Conservation (phyloP, 2,329 filamentous ascomycete species). For the Venturiaceae sp. region DNA sequence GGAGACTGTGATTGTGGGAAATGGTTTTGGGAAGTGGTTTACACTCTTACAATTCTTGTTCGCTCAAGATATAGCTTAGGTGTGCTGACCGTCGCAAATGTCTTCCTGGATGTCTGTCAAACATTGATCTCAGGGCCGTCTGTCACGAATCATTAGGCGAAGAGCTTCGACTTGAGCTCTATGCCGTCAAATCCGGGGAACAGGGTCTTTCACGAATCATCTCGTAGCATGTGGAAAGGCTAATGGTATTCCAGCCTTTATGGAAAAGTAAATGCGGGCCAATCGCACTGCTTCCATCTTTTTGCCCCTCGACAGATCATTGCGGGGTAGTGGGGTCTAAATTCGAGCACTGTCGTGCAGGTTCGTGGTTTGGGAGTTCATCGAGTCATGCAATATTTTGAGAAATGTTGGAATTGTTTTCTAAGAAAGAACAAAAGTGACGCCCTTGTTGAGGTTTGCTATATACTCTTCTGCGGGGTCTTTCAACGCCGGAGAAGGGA, state of each 20-base stretch:
- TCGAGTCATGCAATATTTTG: neutral
- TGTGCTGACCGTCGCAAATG: neutral
- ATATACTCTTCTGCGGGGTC: slow-evolving; percentile 16
- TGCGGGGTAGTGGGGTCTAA: neutral
- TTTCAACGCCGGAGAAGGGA: slow-evolving; percentile 21
- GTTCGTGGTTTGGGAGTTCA: neutral
- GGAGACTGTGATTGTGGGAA: neutral
- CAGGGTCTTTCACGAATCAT: neutral
- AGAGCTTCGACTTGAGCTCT: neutral
- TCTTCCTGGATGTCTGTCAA: neutral
- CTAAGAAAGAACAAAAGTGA: slow-evolving; percentile 15
- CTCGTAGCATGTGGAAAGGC: neutral
- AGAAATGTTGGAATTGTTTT: neutral
- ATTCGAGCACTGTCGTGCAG: neutral
- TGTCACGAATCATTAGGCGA: neutral
- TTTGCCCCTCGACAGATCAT: too few relatives aligned
- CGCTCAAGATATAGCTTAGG: neutral
- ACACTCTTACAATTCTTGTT: neutral
- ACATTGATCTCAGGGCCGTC: neutral
- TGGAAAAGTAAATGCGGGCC: neutral
- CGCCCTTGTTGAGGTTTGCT: slow-evolving; percentile 15
- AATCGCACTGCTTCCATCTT: neutral
- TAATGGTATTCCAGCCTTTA: neutral
- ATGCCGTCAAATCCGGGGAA: neutral
- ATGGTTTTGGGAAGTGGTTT: too few relatives aligned